phyloP scores from a whole-genome alignment of 176 grass and related monocot species.

The Hsuehochloa calcarea region DNA sequence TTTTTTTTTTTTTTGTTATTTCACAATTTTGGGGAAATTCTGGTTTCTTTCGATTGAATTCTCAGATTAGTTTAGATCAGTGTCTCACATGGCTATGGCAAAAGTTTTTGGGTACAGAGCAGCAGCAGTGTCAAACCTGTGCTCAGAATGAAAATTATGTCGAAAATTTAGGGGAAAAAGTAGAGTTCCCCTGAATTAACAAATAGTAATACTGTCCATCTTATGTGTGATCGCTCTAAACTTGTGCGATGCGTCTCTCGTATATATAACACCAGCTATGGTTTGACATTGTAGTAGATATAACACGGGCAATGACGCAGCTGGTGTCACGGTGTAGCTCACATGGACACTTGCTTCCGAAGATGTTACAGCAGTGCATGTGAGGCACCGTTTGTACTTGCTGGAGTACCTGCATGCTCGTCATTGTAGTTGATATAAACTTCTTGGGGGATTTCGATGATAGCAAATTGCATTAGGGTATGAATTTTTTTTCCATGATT shows the following conservation, averaged over 20 bases:
- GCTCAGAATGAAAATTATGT: neutral
- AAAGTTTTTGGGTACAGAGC: too few relatives aligned
- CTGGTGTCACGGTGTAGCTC: neutral
- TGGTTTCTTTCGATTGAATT: conserved; percentile 16
- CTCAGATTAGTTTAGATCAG: neutral
- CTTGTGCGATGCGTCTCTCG: neutral
- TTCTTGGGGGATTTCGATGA: neutral
- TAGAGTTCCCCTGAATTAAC: neutral
- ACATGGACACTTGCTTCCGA: neutral
- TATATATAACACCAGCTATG: neutral
- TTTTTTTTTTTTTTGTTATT: neutral
- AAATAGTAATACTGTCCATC: neutral
- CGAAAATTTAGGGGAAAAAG: neutral
- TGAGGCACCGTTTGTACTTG: neutral
- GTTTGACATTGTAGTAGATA: neutral
- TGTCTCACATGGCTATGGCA: neutral
- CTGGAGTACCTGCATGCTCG: neutral
- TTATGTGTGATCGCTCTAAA: neutral
- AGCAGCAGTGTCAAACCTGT: neutral
- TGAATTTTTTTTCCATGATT: neutral
- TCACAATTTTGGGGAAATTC: neutral
- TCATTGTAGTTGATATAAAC: neutral
- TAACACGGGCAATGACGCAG: neutral
- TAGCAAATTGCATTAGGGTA: neutral
- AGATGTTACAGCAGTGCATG: neutral